A percentile compares a stretch with the other conserved stretches of the same genome.
phyloP scores from a whole-genome alignment of 2,329 filamentous ascomycete genomes.

The Pestalotiopsis sp. region DNA sequence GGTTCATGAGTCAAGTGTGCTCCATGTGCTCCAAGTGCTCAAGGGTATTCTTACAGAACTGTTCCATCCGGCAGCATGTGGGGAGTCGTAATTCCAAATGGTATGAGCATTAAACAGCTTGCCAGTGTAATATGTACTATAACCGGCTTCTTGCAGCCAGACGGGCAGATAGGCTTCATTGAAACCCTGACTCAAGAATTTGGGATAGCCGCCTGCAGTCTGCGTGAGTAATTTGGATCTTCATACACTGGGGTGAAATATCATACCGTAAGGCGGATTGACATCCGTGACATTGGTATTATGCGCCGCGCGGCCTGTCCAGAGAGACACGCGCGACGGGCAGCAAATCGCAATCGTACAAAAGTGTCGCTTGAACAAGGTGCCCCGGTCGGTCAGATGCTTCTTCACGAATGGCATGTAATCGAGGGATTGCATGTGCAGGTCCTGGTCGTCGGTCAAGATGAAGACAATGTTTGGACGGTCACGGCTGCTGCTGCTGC shows the following conservation, averaged over 20 bases:
- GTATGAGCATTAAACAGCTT: conserved; percentile 72
- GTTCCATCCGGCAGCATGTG: conserved; percentile 61
- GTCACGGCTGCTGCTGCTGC: neutral
- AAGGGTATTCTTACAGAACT: conserved; percentile 35
- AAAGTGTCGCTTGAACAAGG: conserved; percentile 63
- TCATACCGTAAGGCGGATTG: conserved; percentile 58
- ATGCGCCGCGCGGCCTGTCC: conserved; percentile 68
- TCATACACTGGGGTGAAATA: conserved; percentile 37
- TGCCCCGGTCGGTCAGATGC: conserved; percentile 60
- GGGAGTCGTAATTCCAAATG: conserved; percentile 61
- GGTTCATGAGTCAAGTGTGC: neutral
- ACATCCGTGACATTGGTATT: conserved; percentile 71
- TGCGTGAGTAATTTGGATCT: conserved; percentile 14
- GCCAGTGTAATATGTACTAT: conserved; percentile 74
- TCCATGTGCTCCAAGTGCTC: too few species aligned
- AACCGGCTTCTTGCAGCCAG: conserved; percentile 70
- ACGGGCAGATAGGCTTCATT: conserved; percentile 71
- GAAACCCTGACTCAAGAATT: conserved; percentile 65
- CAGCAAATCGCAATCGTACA: conserved; percentile 70
- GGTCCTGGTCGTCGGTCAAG: conserved; percentile 70
- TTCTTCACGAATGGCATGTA: conserved; percentile 63
- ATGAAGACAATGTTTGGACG: conserved; percentile 66
- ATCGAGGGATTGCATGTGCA: conserved; percentile 60
- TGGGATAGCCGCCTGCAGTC: conserved; percentile 58
- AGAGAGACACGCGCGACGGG: conserved; percentile 66